phyloP scores from a whole-genome alignment of 129 eudicot species.

The Flaveria ramosissima region DNA sequence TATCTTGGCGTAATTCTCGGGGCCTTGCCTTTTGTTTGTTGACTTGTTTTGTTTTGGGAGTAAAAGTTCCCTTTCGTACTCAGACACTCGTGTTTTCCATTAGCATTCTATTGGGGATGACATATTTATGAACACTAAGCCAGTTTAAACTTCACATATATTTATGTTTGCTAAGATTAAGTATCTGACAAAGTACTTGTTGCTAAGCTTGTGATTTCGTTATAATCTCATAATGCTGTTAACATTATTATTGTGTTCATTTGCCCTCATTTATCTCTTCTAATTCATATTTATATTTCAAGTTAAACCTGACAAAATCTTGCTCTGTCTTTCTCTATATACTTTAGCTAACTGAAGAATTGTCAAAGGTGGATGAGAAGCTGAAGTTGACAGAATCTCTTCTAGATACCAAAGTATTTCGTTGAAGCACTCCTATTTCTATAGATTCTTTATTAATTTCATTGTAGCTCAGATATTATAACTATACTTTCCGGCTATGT shows the following conservation, averaged over 20 bases:
- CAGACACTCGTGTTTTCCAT: neutral
- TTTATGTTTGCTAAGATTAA: constrained; percentile 1
- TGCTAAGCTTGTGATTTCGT: neutral
- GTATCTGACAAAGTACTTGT: constrained; percentile 2
- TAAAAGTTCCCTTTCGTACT: neutral
- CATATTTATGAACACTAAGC: neutral
- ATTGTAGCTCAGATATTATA: constrained; percentile 21
- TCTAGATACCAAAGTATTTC: constrained; percentile 79
- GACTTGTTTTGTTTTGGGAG: neutral
- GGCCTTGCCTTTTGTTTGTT: neutral
- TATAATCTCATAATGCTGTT: neutral
- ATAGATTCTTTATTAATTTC: neutral
- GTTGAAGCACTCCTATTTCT: constrained; percentile 10
- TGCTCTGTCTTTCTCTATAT: constrained; percentile 17
- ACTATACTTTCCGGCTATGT: constrained; percentile 23
- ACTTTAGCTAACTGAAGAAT: constrained; percentile 75
- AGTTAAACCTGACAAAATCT: constrained; percentile 32
- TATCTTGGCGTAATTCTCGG: neutral
- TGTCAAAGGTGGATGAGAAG: constrained; percentile 82
- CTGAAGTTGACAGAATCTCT: constrained; percentile 80
- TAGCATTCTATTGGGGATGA: constrained; percentile 7
- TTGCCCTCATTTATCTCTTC: neutral
- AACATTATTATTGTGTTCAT: neutral
- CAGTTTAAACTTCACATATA: neutral
- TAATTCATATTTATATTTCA: constrained; percentile 17